Evolutionary conservation across 768 basidiomycete genomes (phyloP).

Genomic region (Podaxis sp.): DNA sequence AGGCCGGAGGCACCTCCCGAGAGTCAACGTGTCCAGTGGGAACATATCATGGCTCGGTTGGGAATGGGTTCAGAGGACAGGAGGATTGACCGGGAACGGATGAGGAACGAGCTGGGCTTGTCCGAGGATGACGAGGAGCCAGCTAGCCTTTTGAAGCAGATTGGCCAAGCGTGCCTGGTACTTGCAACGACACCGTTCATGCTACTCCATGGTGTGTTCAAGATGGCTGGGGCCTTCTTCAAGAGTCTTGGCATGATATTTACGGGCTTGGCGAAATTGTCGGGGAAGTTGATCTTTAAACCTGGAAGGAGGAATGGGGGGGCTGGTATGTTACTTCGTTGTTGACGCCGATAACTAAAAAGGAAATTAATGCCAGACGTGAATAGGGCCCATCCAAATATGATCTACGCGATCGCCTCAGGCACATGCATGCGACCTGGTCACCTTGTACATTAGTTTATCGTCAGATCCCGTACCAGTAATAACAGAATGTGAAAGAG

Average conservation of each 20-base stretch:
- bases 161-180: constrained; percentile 7
- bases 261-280: neutral
- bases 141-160: constrained; percentile 1
- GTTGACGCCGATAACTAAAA: neutral
- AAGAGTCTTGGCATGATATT: constrained; percentile 3
- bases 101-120: neutral
- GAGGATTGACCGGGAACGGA: neutral
- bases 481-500: neutral
- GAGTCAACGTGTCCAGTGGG: constrained; percentile 2
- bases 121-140: neutral
- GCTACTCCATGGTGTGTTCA: constrained; percentile 6
- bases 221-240: constrained; percentile 1
- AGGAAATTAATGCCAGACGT: neutral
- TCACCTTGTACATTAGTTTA: neutral
- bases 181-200: constrained; percentile 8
- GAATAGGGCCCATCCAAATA: neutral
- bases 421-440: neutral
- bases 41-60: constrained; percentile 4
- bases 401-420: neutral
- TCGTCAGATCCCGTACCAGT: neutral
- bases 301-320: neutral
- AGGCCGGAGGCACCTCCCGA: neutral
- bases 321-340: neutral
- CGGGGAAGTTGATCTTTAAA: neutral
- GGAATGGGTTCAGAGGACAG: constrained; percentile 4